These are phyloP conservation scores for Botrytis cinerea DNA, from an alignment of 2,329 filamentous ascomycete genomes.

Conservation along the genomic window DNA sequence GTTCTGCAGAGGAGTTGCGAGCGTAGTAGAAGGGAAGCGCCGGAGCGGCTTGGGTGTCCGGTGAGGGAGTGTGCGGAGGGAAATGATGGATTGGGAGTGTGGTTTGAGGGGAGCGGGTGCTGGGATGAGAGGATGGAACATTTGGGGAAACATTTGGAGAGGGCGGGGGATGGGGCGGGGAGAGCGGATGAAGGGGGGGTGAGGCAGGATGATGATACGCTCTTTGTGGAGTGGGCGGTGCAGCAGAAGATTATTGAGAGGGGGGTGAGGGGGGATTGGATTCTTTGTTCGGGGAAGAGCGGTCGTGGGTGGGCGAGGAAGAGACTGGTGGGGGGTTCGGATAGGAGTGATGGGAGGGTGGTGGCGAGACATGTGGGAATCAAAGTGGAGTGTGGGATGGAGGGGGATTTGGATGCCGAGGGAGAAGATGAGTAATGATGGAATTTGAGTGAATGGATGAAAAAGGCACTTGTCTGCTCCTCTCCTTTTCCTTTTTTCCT, in stretches of 20 bases:
- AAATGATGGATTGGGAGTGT: slow-evolving; percentile 15
- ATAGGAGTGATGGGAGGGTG: background rate
- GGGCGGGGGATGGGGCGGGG: slow-evolving; percentile 39
- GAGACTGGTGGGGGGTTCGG: background rate
- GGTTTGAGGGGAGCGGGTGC: slow-evolving; percentile 62
- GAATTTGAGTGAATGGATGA: background rate
- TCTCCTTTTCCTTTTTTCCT: background rate
- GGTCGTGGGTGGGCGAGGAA: background rate
- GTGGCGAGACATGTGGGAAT: background rate
- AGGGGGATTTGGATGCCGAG: slow-evolving; percentile 33
- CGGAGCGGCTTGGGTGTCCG: slow-evolving; percentile 61
- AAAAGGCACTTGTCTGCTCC: background rate
- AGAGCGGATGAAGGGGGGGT: background rate
- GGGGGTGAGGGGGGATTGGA: slow-evolving; percentile 21
- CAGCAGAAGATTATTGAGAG: slow-evolving; percentile 30
- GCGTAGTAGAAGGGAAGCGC: slow-evolving; percentile 61
- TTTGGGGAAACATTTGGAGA: slow-evolving; percentile 76
- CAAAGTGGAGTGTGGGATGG: background rate
- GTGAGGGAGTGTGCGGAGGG: slow-evolving; percentile 56
- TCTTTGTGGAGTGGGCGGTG: slow-evolving; percentile 34
- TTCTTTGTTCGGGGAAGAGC: background rate
- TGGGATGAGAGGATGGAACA: slow-evolving; percentile 91
- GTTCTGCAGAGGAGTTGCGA: slow-evolving; percentile 60
- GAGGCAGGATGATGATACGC: slow-evolving; percentile 26
- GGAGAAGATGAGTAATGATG: slow-evolving; percentile 29